Evolutionary conservation across 1,284 basidiomycete genomes (phyloP).

Genomic region (Mixia osmundae): DNA sequence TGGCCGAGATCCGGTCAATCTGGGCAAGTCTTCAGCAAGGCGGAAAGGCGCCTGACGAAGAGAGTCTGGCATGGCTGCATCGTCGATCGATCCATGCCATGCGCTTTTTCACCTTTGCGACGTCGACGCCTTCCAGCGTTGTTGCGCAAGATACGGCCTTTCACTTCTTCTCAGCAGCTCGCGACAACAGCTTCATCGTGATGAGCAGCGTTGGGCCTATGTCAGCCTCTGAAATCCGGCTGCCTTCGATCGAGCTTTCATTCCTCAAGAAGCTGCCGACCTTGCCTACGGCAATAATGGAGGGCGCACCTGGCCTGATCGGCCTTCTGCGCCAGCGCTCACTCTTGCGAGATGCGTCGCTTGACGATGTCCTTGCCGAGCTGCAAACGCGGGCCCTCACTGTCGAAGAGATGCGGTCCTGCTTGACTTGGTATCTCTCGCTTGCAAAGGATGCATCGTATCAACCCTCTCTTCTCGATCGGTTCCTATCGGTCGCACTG

Average conservation of each 20-base stretch:
- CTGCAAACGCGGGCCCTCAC: conserved; percentile 45
- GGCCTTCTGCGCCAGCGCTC: conserved; percentile 38
- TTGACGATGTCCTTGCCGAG: conserved; percentile 65
- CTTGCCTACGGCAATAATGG: conserved; percentile 41
- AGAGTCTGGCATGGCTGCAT: conserved; percentile 32
- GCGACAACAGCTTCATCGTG: conserved; percentile 42
- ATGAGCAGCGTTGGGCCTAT: conserved; percentile 59
- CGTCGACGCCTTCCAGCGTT: conserved; percentile 62
- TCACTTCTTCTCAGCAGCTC: conserved; percentile 27
- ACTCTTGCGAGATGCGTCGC: conserved; percentile 56
- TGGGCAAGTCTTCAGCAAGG: conserved; percentile 27
- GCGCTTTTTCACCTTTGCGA: conserved; percentile 66
- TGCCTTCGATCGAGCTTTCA: conserved; percentile 48
- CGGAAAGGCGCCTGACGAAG: conserved; percentile 23
- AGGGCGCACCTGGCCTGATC: conserved; percentile 41
- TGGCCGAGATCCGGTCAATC: conserved; percentile 26
- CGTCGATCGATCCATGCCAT: conserved; percentile 54
- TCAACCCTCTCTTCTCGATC: conserved; percentile 7
- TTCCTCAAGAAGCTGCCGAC: conserved; percentile 66
- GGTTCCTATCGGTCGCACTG: conserved; percentile 37
- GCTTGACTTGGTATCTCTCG: conserved; percentile 70
- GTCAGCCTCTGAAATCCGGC: conserved; percentile 42
- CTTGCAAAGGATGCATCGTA: conserved; percentile 26
- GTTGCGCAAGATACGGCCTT: conserved; percentile 34
- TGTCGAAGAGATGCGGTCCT: conserved; percentile 52